phyloP scores from a whole-genome alignment of 2,329 filamentous ascomycete genomes.

The Setomelanomma holmii region DNA sequence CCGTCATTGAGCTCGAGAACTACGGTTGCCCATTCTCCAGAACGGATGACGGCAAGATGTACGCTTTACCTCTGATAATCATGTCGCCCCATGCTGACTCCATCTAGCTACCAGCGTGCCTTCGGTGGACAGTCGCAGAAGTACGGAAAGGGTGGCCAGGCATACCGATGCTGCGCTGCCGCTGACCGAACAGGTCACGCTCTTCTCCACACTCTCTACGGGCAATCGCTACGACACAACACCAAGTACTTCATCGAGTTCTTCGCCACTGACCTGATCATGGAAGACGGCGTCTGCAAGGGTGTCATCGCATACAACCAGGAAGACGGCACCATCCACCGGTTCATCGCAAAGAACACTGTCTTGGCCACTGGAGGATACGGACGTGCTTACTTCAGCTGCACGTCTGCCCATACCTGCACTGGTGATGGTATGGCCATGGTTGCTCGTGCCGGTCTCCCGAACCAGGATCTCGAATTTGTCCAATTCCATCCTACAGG shows the following conservation, averaged over 20 bases:
- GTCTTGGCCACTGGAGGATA: conserved; percentile 97
- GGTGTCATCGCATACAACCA: conserved; percentile 98
- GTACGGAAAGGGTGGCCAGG: conserved; percentile 95
- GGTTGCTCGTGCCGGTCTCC: conserved; percentile 95
- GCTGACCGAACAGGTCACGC: conserved; percentile 97
- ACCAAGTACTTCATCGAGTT: conserved; percentile 99
- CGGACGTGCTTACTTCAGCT: conserved; percentile 97
- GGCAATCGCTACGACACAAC: conserved; percentile 95
- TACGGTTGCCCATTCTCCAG: conserved; percentile 97
- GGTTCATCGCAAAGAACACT: conserved; percentile 96
- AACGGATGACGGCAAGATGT: conserved; percentile 96
- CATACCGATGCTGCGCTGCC: conserved; percentile 95
- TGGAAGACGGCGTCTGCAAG: conserved; percentile 96
- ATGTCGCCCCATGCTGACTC: conserved; percentile 11
- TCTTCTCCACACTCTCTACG: conserved; percentile 97
- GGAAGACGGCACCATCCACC: conserved; percentile 96
- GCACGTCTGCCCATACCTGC: conserved; percentile 97
- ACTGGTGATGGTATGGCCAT: conserved; percentile 99
- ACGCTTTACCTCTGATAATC: conserved; percentile 11
- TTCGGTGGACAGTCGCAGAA: conserved; percentile 98
- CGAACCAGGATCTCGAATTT: conserved; percentile 99
- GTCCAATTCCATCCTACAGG: conserved; percentile 99
- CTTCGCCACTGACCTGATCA: conserved; percentile 95
- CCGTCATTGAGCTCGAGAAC: conserved; percentile 94
- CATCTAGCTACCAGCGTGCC: conserved; percentile 85